Conservation (phyloP, 805 yeast genomes). For the Candida michaelii region DNA sequence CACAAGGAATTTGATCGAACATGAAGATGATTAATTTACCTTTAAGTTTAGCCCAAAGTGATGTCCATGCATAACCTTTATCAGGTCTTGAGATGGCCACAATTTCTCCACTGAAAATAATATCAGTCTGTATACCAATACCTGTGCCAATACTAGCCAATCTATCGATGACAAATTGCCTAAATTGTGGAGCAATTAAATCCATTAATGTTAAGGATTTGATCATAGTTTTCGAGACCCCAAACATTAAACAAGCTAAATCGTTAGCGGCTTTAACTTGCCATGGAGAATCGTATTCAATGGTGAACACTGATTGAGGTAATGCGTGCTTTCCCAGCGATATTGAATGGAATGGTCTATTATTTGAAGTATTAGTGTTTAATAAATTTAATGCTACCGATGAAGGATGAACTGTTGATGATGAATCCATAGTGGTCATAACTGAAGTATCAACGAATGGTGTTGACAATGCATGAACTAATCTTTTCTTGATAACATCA, state of each 20-base stretch:
- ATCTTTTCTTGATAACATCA: conserved; percentile 42
- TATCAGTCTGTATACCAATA: conserved; percentile 29
- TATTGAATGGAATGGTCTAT: conserved; percentile 59
- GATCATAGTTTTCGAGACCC: conserved; percentile 66
- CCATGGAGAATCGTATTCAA: conserved; percentile 76
- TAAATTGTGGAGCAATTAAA: conserved; percentile 72
- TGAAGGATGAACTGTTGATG: conserved; percentile 25
- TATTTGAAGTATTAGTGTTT: conserved; percentile 13
- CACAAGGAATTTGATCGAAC: conserved; percentile 76
- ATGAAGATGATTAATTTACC: conserved; percentile 74
- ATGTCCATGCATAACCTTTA: conserved; percentile 72
- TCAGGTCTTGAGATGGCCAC: conserved; percentile 71
- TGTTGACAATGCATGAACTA: conserved; percentile 64
- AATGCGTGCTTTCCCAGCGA: conserved; percentile 68
- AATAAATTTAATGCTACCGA: conserved; percentile 32
- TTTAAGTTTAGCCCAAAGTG: conserved; percentile 84
- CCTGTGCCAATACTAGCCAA: conserved; percentile 18
- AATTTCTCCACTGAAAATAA: conserved; percentile 79
- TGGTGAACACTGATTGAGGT: conserved; percentile 86
- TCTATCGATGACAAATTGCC: conserved; percentile 65
- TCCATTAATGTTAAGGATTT: conserved; percentile 67
- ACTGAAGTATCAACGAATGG: conserved; percentile 54
- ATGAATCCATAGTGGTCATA: conserved; percentile 27
- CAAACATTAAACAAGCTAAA: conserved; percentile 83
- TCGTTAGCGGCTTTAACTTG: conserved; percentile 81